Evolutionary conservation across 2,329 filamentous ascomycete genomes (phyloP).

Genomic region (Ophiocordyceps sinensis): DNA sequence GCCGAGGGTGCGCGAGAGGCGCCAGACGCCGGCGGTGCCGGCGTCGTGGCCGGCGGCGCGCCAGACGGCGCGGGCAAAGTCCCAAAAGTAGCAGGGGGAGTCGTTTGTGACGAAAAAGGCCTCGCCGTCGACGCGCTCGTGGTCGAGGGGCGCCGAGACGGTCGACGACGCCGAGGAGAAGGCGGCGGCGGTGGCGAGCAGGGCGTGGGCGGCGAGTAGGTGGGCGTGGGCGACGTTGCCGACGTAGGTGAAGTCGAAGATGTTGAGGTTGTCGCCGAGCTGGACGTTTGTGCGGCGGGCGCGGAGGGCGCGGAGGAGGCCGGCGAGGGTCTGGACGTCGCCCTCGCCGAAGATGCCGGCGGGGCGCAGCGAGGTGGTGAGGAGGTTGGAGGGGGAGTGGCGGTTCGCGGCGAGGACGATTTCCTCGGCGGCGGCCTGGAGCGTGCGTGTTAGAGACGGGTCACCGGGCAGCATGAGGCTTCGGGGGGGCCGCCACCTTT

Average conservation of each 20-base stretch:
- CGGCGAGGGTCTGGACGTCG: constrained; percentile 62
- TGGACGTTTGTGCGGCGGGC: constrained; percentile 61
- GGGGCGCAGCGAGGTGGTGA: constrained; percentile 71
- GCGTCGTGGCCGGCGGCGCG: constrained; percentile 36
- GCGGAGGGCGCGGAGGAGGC: constrained; percentile 57
- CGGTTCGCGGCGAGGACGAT: constrained; percentile 67
- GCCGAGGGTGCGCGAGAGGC: constrained; percentile 35
- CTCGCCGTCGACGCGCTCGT: constrained; percentile 68
- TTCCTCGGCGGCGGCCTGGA: constrained; percentile 61
- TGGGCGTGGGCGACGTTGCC: constrained; percentile 61
- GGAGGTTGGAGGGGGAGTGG: constrained; percentile 38
- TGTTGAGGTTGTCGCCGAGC: constrained; percentile 54
- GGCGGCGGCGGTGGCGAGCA: constrained; percentile 46
- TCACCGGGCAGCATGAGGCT: no score
- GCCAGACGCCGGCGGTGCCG: constrained; percentile 40
- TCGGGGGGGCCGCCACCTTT: no score
- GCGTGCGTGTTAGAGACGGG: neutral
- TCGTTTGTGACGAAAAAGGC: constrained; percentile 87
- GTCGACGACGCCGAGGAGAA: constrained; percentile 19
- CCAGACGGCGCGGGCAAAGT: constrained; percentile 73
- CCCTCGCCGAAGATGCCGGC: constrained; percentile 86
- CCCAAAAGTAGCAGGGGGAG: constrained; percentile 80
- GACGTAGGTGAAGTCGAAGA: constrained; percentile 52
- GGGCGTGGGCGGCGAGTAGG: constrained; percentile 60
- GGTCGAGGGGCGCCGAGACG: constrained; percentile 41